A percentile compares a stretch with the other conserved stretches of the same genome.
phyloP scores from a whole-genome alignment of 2,329 filamentous ascomycete genomes.

The Trichothecium sympodiale region DNA sequence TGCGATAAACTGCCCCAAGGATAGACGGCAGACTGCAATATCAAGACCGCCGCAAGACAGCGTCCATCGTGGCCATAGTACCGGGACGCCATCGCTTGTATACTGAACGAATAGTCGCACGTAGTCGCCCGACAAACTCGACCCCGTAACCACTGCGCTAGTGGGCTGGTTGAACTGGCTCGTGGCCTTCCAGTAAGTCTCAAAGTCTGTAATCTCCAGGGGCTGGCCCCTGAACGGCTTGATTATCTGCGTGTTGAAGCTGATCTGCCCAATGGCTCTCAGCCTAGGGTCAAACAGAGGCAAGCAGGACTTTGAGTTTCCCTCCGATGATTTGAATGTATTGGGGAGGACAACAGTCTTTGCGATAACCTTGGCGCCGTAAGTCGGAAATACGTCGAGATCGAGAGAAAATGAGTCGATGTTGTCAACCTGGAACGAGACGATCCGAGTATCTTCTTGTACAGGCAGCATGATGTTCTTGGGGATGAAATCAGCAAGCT shows the following conservation, averaged over 20 bases:
- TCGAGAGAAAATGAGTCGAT: conserved; percentile 88
- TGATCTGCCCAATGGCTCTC: conserved; percentile 84
- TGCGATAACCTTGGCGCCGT: conserved; percentile 93
- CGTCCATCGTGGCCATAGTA: conserved; percentile 80
- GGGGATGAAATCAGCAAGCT: conserved; percentile 89
- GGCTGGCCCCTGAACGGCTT: conserved; percentile 90
- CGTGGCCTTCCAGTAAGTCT: conserved; percentile 98
- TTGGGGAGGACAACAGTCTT: conserved; percentile 86
- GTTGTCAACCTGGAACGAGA: conserved; percentile 94
- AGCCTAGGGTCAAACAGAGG: conserved; percentile 89
- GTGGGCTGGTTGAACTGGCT: conserved; percentile 76
- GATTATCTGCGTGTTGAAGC: conserved; percentile 90
- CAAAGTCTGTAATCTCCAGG: conserved; percentile 93
- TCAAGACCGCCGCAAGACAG: conserved; percentile 66
- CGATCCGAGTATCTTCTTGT: conserved; percentile 85
- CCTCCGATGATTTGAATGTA: conserved; percentile 66
- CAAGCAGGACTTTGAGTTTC: conserved; percentile 70
- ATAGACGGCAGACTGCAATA: conserved; percentile 70
- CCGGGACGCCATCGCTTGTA: conserved; percentile 75
- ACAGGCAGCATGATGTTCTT: conserved; percentile 93
- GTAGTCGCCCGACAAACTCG: conserved; percentile 92
- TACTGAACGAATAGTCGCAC: conserved; percentile 85
- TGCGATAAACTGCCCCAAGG: conserved; percentile 57
- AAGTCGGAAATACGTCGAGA: conserved; percentile 95
- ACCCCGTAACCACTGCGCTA: conserved; percentile 83